Conservation (phyloP, 1,139 yeast genomes). For the Suhomyces bolitotheri region DNA sequence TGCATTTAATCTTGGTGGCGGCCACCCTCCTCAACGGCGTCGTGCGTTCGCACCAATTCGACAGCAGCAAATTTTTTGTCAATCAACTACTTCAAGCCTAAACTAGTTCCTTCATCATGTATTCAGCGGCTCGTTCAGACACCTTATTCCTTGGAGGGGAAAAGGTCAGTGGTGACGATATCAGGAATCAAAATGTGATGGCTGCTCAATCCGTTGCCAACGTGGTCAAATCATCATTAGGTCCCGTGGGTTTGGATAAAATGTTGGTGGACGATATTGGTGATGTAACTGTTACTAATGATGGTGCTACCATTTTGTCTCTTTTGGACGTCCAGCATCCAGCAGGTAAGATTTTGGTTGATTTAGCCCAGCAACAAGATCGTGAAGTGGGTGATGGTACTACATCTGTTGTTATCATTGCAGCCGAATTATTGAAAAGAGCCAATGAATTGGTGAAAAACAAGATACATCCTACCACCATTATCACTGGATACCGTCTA, state of each 20-base stretch:
- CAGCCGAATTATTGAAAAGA: slow-evolving; percentile 85
- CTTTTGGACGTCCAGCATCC: slow-evolving; percentile 97
- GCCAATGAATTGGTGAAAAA: slow-evolving; percentile 94
- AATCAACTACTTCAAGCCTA: background rate
- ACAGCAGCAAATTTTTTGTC: slow-evolving; percentile 11
- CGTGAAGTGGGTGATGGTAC: slow-evolving; percentile 99
- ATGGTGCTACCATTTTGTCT: slow-evolving; percentile 94
- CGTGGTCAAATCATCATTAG: slow-evolving; percentile 93
- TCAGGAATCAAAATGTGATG: slow-evolving; percentile 91
- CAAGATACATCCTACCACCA: slow-evolving; percentile 96
- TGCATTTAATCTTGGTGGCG: no score
- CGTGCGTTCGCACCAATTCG: slow-evolving; percentile 7
- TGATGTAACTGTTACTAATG: slow-evolving; percentile 97
- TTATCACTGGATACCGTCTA: slow-evolving; percentile 92
- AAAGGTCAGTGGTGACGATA: slow-evolving; percentile 93
- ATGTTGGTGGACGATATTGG: slow-evolving; percentile 99
- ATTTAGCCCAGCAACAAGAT: slow-evolving; percentile 97
- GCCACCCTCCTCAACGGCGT: slow-evolving; percentile 3
- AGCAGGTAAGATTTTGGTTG: slow-evolving; percentile 95
- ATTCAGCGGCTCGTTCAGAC: slow-evolving; percentile 76
- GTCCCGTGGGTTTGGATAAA: slow-evolving; percentile 98
- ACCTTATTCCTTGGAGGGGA: slow-evolving; percentile 95
- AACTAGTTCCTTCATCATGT: slow-evolving; percentile 27
- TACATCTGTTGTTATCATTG: slow-evolving; percentile 93
- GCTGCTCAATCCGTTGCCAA: slow-evolving; percentile 98